Evolutionary conservation across 306 rosid genomes (phyloP), one percentile per base, ranked within the genome.

Genomic region (Prunus dulcis): DNA sequence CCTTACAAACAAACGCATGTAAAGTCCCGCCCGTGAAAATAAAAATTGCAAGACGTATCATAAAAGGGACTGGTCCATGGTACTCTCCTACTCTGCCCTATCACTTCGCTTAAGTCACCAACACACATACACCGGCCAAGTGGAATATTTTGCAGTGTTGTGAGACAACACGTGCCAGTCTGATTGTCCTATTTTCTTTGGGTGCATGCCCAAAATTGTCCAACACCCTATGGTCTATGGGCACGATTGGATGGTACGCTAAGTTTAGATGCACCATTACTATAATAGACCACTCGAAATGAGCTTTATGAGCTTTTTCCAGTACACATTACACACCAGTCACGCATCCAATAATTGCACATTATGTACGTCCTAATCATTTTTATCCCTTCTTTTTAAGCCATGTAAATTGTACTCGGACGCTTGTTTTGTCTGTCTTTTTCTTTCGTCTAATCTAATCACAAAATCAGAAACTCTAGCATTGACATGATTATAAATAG

Each of bases 221-320:
- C 25, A 46, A 61, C 58, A 18, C 69, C 27, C 27, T 34, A 10
- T 3, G 0, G 49, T 45, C 7, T 50, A 20, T 55, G 46, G 41
- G 23, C 70, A 34, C 15, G 79, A 66, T 66, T 38, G 41, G 73
- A 79, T 73, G 63, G 61, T 46, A 65, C 78, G 71, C 23, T 79
- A 78, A 30, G 51, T 79, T 65, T 15, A 23, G 15, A 74, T n/a
- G 41, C 69, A 47, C 64, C 34, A 23, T 64, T 45, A 46, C 57
- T 62, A 20, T 72, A 45, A 17, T 61, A 60, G 47, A 60, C 74
- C 56, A 5, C 64, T 66, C 60, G 17, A 56, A 28, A 53, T 13
- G 22, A 60, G n/a, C 41, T 23, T 25, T 67, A 67, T 68, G 61
- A 43, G 80, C 43, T 38, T 38, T 38, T 38, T 9, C 53, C 62